phyloP scores from a whole-genome alignment of 1,139 yeast genomes.

The Diutina sp. region DNA sequence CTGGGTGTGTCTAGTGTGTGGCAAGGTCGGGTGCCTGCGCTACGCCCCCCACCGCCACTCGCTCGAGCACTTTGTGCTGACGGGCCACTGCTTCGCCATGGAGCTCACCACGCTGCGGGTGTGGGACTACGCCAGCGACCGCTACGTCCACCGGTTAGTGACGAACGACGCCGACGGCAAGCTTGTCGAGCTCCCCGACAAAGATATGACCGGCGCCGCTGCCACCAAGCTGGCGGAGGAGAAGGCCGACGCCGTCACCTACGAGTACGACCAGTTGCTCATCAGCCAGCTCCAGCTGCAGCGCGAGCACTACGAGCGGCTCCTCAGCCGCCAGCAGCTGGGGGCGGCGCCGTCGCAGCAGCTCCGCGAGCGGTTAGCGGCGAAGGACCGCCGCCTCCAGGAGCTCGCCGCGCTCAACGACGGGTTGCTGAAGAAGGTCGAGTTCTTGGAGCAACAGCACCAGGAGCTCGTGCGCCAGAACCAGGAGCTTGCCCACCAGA shows the following conservation, averaged over 20 bases:
- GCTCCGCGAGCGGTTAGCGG: slow-evolving; percentile 16
- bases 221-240: neutral
- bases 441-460: slow-evolving; percentile 27
- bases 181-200: slow-evolving; percentile 54
- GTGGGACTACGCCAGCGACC: slow-evolving; percentile 93
- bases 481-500: slow-evolving; percentile 18
- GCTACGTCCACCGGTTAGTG: slow-evolving; percentile 76
- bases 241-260: slow-evolving; percentile 16
- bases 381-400: slow-evolving; percentile 20
- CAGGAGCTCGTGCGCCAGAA: slow-evolving; percentile 11
- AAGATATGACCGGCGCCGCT: slow-evolving; percentile 7
- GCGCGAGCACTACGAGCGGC: slow-evolving; percentile 66
- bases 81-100: slow-evolving; percentile 90
- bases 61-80: slow-evolving; percentile 59
- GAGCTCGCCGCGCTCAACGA: slow-evolving; percentile 31
- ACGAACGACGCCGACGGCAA: slow-evolving; percentile 83
- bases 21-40: slow-evolving; percentile 82
- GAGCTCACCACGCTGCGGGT: slow-evolving; percentile 75
- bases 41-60: slow-evolving; percentile 79
- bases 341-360: slow-evolving; percentile 17
- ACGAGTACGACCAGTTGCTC: slow-evolving; percentile 62
- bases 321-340: slow-evolving; percentile 23
- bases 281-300: slow-evolving; percentile 83
- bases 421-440: slow-evolving; percentile 46
- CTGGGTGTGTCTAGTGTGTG: slow-evolving; percentile 90